A percentile compares a stretch with the other conserved stretches of the same genome.
Evolutionary conservation across 2,329 filamentous ascomycete genomes (phyloP).

Genomic region (Pseudogymnoascus sp.): DNA sequence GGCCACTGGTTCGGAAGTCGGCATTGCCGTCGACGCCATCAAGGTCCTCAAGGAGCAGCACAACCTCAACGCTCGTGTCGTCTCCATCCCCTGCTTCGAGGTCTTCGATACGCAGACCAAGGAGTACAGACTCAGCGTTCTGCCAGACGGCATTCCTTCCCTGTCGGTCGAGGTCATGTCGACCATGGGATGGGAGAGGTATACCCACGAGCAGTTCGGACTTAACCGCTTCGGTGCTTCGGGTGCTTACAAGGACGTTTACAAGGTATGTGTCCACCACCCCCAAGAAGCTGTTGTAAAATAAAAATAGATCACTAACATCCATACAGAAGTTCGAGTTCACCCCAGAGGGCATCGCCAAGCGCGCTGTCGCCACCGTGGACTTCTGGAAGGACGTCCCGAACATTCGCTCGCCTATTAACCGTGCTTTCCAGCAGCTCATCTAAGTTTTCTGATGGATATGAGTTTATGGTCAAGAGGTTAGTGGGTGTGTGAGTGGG

Average conservation of each 20-base stretch:
- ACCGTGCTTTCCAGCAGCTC: constrained; percentile 96
- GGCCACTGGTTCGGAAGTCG: constrained; percentile 92
- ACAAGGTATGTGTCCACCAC: constrained; percentile 56
- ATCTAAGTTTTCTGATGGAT: constrained; percentile 51
- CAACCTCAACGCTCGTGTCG: constrained; percentile 79
- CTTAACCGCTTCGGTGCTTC: constrained; percentile 98
- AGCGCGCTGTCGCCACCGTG: constrained; percentile 85
- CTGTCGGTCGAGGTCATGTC: constrained; percentile 94
- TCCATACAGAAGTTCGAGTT: constrained; percentile 88
- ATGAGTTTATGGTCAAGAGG: neutral
- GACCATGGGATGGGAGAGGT: constrained; percentile 98
- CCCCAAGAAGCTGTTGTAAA: neutral
- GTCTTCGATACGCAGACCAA: constrained; percentile 91
- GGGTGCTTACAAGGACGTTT: constrained; percentile 95
- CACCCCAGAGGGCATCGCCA: constrained; percentile 91
- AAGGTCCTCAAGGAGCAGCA: constrained; percentile 87
- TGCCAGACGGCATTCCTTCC: constrained; percentile 89
- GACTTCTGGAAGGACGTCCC: constrained; percentile 94
- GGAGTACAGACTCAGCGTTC: constrained; percentile 87
- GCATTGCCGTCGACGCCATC: constrained; percentile 84
- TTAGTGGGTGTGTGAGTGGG: neutral
- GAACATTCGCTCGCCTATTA: constrained; percentile 88
- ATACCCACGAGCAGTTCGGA: constrained; percentile 98
- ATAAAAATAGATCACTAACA: constrained; percentile 31
- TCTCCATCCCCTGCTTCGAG: constrained; percentile 94